Evolutionary conservation across 768 basidiomycete species (phyloP).

Genomic region (Solioccasus polychromus): DNA sequence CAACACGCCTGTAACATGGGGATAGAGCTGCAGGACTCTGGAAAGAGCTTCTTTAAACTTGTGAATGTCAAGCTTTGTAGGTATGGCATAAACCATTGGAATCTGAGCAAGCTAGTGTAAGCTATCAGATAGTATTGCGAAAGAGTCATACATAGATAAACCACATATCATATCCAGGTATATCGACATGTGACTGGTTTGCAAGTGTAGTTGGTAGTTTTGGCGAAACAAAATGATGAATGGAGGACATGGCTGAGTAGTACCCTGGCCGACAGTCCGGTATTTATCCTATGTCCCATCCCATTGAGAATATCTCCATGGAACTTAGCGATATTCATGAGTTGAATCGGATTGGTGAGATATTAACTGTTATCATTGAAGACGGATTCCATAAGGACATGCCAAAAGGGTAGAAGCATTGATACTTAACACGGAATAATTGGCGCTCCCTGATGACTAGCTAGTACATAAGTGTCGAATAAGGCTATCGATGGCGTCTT

Average conservation of each 20-base stretch:
- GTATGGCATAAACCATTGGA: conserved; percentile 6
- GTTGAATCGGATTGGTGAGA: no score
- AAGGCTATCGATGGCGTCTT: no score
- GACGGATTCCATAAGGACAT: no score
- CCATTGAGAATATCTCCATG: no score
- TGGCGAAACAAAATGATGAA: conserved; percentile 7
- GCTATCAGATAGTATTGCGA: background rate
- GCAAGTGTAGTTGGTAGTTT: conserved; percentile 9
- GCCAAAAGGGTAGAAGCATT: no score
- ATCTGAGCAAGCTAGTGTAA: conserved; percentile 1
- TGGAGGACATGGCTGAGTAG: conserved; percentile 1
- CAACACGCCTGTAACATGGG: conserved; percentile 13
- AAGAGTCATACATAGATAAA: conserved; percentile 7
- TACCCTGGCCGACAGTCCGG: no score
- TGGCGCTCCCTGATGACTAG: no score
- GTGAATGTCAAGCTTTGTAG: conserved; percentile 2
- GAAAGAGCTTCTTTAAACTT: conserved; percentile 11
- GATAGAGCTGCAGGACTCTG: conserved; percentile 9
- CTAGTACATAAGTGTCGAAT: no score
- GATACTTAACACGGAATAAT: no score
- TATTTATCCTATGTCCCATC: no score
- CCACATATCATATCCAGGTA: conserved; percentile 17
- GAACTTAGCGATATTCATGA: no score
- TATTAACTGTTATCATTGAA: no score
- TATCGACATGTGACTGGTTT: conserved; percentile 4